These are phyloP conservation scores for Vachellia pachyceras DNA, from an alignment of 306 rosid genomes.

Conservation along the genomic window DNA sequence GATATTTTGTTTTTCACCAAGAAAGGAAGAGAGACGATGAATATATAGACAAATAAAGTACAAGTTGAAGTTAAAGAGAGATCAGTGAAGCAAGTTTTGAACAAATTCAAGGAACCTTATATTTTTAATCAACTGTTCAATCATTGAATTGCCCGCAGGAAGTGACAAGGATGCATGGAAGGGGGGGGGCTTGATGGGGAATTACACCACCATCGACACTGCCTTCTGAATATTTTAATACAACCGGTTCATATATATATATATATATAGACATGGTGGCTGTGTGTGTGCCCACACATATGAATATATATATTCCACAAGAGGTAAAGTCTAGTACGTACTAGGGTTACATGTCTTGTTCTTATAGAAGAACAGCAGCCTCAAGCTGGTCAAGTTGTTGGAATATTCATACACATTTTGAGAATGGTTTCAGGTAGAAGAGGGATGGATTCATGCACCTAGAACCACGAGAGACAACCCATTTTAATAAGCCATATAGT, in stretches of 20 bases:
- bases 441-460: not conserved
- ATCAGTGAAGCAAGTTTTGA: not conserved
- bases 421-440: not conserved
- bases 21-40: not conserved
- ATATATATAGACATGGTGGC: not conserved
- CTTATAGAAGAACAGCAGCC: not conserved
- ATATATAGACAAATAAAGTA: not conserved
- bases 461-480: not conserved
- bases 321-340: not conserved
- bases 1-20: not conserved
- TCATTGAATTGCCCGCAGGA: not conserved
- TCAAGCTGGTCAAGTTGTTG: not conserved
- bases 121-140: not conserved
- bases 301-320: not conserved
- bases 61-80: not conserved
- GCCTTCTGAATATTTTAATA: not conserved
- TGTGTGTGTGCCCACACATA: not conserved
- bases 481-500: too few relatives aligned
- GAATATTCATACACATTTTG: not conserved
- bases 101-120: not conserved
- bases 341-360: not conserved
- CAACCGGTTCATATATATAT: not conserved
- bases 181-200: not conserved
- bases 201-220: not conserved
- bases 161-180: not conserved